Evolutionary conservation across 2,329 filamentous ascomycete genomes (phyloP), one percentile per base, ranked within the genome.

Genomic region (Fulvia fulva): DNA sequence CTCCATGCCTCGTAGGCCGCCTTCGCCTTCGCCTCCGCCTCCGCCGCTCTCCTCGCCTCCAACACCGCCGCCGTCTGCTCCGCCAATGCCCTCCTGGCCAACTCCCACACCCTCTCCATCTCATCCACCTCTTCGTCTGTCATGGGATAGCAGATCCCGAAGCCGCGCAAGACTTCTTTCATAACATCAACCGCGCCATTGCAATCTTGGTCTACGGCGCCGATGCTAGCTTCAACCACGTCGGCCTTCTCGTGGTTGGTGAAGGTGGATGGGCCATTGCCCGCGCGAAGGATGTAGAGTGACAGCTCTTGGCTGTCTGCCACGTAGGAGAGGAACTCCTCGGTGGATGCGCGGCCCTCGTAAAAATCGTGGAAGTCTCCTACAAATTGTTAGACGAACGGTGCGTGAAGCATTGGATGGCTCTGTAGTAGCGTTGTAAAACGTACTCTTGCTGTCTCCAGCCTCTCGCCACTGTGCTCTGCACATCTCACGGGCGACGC

Each of bases 191-290:
- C 21, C 16, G 5, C 37, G 9, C 51, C 22, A 12, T 32, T 22
- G 21, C 16, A 53, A 32, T 53, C 51, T 34, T 41, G 51, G 34
- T 53, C 26, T 16, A 53, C 51, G 25, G 51, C 51, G 32, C 51
- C 32, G 21, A 53, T 41, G 21, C 43, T 53, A 21, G 51, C 51
- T 32, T 53, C 32, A 5, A 53, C 32, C 32, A 53, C 16, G 32
- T 34, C 37, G 22, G 32, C 51, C 11, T 43, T 21, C 28, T 22
- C 12, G 44, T 46, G 44, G 21, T 46, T 19, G 44, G 21, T 22
- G 44, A 22, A 26, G 7, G 44, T 8, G n/a, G 44, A 22, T 37
- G 34, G 7, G 34, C 34, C 34, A 19, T 46, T 46, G 44, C 21
- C 21, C 44, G 23, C 44, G 11, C 23, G 19, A 6, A 4, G 9